A percentile compares a stretch with the other conserved stretches of the same genome.
Conservation (phyloP, 148 eudicot genomes). For the Rhododendron kiyosumense region DNA sequence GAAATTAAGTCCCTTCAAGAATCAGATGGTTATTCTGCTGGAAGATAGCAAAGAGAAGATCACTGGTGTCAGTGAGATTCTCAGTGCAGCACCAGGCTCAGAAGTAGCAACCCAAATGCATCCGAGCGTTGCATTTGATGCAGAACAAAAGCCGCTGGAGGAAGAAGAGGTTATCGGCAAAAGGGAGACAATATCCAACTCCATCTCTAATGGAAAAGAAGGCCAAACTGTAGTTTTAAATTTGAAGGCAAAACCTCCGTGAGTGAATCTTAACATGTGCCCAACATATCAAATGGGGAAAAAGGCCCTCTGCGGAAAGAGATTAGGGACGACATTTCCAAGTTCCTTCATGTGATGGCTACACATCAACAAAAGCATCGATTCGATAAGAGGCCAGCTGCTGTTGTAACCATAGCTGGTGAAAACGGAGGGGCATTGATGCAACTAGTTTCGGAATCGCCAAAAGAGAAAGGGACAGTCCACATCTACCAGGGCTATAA, state of each 20-base stretch:
- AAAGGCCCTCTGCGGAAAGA: constrained; percentile 31
- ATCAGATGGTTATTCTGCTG: background rate
- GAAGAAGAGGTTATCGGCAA: too few species aligned
- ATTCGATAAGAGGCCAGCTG: constrained; percentile 24
- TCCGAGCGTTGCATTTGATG: too few species aligned
- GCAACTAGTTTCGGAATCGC: too few species aligned
- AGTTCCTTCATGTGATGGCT: constrained; percentile 9
- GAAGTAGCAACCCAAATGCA: too few species aligned
- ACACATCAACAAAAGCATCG: constrained; percentile 22
- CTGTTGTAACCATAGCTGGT: constrained; percentile 60
- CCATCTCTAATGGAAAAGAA: background rate
- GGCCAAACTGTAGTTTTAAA: background rate
- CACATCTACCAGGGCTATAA: constrained; percentile 60
- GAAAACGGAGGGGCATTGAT: constrained; percentile 55
- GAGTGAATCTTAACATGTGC: constrained; percentile 12
- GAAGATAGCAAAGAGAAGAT: background rate
- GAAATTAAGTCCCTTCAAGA: background rate
- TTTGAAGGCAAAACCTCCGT: background rate
- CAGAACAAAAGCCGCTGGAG: too few species aligned
- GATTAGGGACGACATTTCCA: constrained; percentile 33
- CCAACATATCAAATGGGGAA: background rate
- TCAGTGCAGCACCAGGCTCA: too few species aligned
- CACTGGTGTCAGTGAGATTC: too few species aligned
- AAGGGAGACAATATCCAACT: background rate
- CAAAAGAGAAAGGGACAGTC: constrained; percentile 15